phyloP scores from a whole-genome alignment of 345 rosid genomes.

The Jatropha curcas region DNA sequence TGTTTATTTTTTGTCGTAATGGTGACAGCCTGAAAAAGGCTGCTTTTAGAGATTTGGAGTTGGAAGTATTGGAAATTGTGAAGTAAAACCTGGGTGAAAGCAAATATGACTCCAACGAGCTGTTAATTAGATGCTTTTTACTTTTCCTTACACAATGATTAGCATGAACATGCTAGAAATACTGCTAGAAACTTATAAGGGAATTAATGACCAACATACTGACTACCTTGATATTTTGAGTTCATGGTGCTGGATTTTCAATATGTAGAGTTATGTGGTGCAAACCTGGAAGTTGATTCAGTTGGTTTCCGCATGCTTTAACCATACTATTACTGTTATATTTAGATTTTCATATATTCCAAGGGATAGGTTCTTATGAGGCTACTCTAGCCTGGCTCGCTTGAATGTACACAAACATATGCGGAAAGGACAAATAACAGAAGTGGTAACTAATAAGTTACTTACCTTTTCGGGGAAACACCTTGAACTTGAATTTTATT shows the following conservation, averaged over 20 bases:
- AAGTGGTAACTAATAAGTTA: neutral
- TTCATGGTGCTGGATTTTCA: too few relatives aligned
- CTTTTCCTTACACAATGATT: neutral
- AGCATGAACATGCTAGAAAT: neutral
- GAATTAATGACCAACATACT: neutral
- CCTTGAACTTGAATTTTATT: neutral
- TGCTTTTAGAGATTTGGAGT: neutral
- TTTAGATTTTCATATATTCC: too few relatives aligned
- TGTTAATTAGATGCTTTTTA: too few relatives aligned
- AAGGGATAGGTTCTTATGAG: neutral
- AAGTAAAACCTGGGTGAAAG: neutral
- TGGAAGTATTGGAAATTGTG: neutral
- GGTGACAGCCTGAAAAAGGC: neutral
- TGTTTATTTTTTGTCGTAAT: neutral
- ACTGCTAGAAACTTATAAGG: neutral
- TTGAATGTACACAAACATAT: neutral
- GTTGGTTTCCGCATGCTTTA: too few relatives aligned
- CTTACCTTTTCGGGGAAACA: neutral
- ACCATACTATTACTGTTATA: too few relatives aligned
- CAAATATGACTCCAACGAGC: neutral
- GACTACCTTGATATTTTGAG: too few relatives aligned
- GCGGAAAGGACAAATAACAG: neutral
- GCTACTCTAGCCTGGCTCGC: neutral
- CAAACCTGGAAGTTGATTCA: too few relatives aligned
- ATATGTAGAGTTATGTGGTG: too few relatives aligned